Percentiles rank a stretch among this genome's conserved stretches.
phyloP scores from a whole-genome alignment of 768 basidiomycete species.

The Rhodotorula taiwanensis region DNA sequence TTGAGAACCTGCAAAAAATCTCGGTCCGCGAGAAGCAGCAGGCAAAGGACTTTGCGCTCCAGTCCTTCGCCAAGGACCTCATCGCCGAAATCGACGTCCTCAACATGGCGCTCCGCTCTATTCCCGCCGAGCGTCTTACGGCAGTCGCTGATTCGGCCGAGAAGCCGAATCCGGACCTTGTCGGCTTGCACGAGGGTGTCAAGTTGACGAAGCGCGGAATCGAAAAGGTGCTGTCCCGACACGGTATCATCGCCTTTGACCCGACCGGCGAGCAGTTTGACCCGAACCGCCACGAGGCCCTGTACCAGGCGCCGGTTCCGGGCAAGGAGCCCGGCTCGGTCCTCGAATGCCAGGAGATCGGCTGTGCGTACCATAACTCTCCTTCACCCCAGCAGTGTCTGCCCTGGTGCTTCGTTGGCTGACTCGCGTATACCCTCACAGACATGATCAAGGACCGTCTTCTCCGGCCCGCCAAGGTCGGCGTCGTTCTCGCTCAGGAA shows the following conservation, averaged over 20 bases:
- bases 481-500: conserved; percentile 62
- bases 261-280: conserved; percentile 89
- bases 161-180: conserved; percentile 38
- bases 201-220: conserved; percentile 85
- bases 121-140: conserved; percentile 50
- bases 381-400: background rate
- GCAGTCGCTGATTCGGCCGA: conserved; percentile 41
- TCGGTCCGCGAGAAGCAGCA: conserved; percentile 84
- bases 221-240: conserved; percentile 80
- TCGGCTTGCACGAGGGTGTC: conserved; percentile 67
- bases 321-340: conserved; percentile 82
- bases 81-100: conserved; percentile 66
- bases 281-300: conserved; percentile 89
- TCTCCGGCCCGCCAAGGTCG: conserved; percentile 90
- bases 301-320: conserved; percentile 84
- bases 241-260: conserved; percentile 85
- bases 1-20: conserved; percentile 87
- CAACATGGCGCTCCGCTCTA: conserved; percentile 62
- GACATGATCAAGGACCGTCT: conserved; percentile 93
- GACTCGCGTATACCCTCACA: conserved; percentile 53
- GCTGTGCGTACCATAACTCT: conserved; percentile 27
- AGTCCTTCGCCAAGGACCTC: conserved; percentile 64
- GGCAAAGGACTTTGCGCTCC: conserved; percentile 86
- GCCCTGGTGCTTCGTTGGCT: too few species aligned
- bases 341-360: conserved; percentile 72